Conservation (phyloP, 2,329 filamentous ascomycete genomes). For the Coniochaeta hoffmannii region DNA sequence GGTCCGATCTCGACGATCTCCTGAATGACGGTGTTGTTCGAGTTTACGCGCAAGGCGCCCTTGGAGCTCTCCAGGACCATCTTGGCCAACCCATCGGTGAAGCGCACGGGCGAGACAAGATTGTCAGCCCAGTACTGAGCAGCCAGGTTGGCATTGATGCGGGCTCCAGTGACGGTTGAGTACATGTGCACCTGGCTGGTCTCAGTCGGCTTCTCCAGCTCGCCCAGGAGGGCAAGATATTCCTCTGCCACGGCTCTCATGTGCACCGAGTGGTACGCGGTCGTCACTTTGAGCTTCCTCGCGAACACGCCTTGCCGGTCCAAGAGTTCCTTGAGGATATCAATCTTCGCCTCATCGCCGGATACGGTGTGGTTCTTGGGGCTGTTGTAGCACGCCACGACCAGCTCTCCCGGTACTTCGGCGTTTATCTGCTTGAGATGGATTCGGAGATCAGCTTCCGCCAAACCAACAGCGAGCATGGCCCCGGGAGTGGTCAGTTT, state of each 20-base stretch:
- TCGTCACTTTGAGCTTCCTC: slow-evolving; percentile 20
- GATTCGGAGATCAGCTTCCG: slow-evolving; percentile 7
- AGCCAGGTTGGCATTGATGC: slow-evolving; percentile 9
- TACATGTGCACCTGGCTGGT: slow-evolving; percentile 10
- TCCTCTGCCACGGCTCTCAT: slow-evolving; percentile 15
- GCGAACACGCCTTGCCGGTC: slow-evolving; percentile 13
- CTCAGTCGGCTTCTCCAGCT: background rate
- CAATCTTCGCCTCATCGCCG: slow-evolving; percentile 15
- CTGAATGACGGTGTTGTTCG: slow-evolving; percentile 7
- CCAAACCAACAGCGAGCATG: slow-evolving; percentile 18
- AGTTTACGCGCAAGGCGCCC: background rate
- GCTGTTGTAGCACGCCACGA: slow-evolving; percentile 15
- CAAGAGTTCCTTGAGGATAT: slow-evolving; percentile 11
- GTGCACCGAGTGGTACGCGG: slow-evolving; percentile 26
- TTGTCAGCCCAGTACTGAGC: slow-evolving; percentile 19
- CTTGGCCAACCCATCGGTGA: slow-evolving; percentile 15
- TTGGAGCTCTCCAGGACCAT: slow-evolving; percentile 7
- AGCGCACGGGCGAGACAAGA: slow-evolving; percentile 17
- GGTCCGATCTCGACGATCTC: slow-evolving; percentile 19
- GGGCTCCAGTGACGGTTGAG: slow-evolving; percentile 15
- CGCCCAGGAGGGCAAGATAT: slow-evolving; percentile 8
- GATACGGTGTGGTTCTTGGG: slow-evolving; percentile 18
- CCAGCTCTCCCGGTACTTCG: slow-evolving; percentile 5
- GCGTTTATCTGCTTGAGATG: slow-evolving; percentile 8
- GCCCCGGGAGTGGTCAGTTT: slow-evolving; percentile 8